Evolutionary conservation across 1,284 basidiomycete species (phyloP).

Genomic region (Rhodotorula sp.): DNA sequence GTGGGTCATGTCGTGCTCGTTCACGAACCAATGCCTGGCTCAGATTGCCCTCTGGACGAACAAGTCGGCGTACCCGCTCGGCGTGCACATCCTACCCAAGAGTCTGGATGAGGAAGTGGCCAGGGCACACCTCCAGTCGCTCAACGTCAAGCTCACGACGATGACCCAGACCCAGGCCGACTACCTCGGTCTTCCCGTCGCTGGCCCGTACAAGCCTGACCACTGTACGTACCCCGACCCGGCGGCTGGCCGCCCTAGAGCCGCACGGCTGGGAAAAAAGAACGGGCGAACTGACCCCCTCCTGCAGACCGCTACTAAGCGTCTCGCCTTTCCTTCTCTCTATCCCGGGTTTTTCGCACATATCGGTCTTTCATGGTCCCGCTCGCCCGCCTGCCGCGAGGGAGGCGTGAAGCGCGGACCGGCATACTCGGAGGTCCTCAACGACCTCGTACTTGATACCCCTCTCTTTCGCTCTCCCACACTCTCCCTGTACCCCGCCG

Average conservation of each 20-base stretch:
- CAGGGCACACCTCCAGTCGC: conserved; percentile 75
- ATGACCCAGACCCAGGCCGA: conserved; percentile 60
- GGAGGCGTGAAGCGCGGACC: background rate
- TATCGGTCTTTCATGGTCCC: background rate
- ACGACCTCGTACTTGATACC: conserved; percentile 1
- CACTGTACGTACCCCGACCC: conserved; percentile 55
- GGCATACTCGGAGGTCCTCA: conserved; percentile 1
- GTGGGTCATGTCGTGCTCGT: conserved; percentile 98
- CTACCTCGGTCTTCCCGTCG: conserved; percentile 85
- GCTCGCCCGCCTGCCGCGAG: background rate
- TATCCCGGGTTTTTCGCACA: background rate
- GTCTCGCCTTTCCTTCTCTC: conserved; percentile 9
- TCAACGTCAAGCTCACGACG: conserved; percentile 63
- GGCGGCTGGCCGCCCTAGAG: too few relatives aligned
- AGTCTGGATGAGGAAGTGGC: conserved; percentile 96
- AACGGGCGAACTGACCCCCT: background rate
- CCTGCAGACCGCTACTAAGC: conserved; percentile 60
- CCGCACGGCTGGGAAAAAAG: too few relatives aligned
- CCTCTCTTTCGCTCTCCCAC: background rate
- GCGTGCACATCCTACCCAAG: conserved; percentile 96
- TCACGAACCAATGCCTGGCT: conserved; percentile 97
- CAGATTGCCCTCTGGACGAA: conserved; percentile 98
- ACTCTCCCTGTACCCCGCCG: background rate
- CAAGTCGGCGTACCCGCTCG: conserved; percentile 79
- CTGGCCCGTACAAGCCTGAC: conserved; percentile 58